Percentiles rank a stretch among this genome's conserved stretches.
Conservation (phyloP, 148 eudicot species). For the Heliamphora exappendiculata region DNA sequence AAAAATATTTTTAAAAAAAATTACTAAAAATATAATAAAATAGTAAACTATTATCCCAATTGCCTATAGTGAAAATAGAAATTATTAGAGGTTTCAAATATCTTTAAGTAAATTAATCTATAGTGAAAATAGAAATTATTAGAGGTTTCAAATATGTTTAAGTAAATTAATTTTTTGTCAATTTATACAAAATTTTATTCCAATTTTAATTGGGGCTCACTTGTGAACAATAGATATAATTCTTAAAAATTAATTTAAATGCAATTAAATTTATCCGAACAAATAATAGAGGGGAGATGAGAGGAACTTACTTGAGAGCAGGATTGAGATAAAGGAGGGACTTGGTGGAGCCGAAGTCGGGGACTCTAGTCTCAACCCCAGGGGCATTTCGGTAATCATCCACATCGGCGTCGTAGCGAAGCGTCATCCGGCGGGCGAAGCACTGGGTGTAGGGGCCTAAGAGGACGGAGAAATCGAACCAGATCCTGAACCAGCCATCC, state of each 20-base stretch:
- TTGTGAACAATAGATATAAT: too few relatives aligned
- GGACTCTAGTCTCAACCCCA: slow-evolving; percentile 78
- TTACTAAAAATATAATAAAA: too few relatives aligned
- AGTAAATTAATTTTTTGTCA: too few relatives aligned
- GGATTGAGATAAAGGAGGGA: slow-evolving; percentile 75
- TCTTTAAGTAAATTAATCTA: too few relatives aligned
- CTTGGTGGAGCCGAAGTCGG: slow-evolving; percentile 54
- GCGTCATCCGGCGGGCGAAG: slow-evolving; percentile 70
- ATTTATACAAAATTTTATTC: too few relatives aligned
- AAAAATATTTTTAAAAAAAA: too few relatives aligned
- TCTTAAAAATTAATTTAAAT: neutral
- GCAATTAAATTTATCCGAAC: neutral
- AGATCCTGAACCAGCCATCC: slow-evolving; percentile 83
- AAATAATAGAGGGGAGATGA: neutral
- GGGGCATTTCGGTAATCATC: slow-evolving; percentile 86
- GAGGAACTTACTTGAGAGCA: slow-evolving; percentile 47
- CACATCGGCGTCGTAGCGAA: slow-evolving; percentile 44
- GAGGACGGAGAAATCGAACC: slow-evolving; percentile 74
- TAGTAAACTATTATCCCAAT: too few relatives aligned
- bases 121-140: too few relatives aligned
- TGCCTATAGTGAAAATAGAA: too few relatives aligned
- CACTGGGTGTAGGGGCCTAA: slow-evolving; percentile 69
- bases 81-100: too few relatives aligned
- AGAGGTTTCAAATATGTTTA: too few relatives aligned
- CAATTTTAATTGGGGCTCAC: too few relatives aligned